Evolutionary conservation across 1,284 basidiomycete genomes (phyloP), one percentile per base, ranked within the genome.

Genomic region (Neonothopanus nambi): DNA sequence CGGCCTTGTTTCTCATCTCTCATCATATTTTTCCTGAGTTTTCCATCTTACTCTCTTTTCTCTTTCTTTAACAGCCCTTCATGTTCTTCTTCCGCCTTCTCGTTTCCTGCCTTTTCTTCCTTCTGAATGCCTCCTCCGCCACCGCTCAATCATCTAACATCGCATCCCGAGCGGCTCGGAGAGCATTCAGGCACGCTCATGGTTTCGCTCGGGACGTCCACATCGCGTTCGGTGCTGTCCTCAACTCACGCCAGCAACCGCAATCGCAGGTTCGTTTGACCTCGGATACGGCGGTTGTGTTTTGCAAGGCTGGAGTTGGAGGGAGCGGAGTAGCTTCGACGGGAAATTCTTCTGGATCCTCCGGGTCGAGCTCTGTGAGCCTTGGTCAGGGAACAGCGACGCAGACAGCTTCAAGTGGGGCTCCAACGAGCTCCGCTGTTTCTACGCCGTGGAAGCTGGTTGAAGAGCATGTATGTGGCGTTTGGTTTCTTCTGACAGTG

Each of bases 151-250:
- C 75, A 40, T 30, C 48, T n/a, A 70, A 62, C 23, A 61, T 76
- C 28, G 63, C 78, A 47, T 67, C 71, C 24, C 72, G 74, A 51
- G 66, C 74, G 55, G 60, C 77, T 26, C 60, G 61, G 8, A 59
- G 63, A 46, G 74, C 75, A 15, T 59, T 67, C 26, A 65, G 64
- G 47, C 70, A 71, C 55, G 87, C 85, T 40, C 77, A 79, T 39
- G 77, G 70, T 48, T 72, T 90, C 23, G 87, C 87, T 13, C 74
- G 74, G 56, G 87, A 90, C 66, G 74, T 90, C 48, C 84, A 87
- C 15, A 62, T 82, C 20, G 82, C 84, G 13, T 80, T 90, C 59
- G 68, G 74, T 37, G 74, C 77, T 36, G 67, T 84, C 38, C 67
- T 76, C 33, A 45, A 63, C 61, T 44, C 59, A 60, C 57, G 48